Conservation (phyloP, 2,329 filamentous ascomycete species). For the Fusarium lateritium region DNA sequence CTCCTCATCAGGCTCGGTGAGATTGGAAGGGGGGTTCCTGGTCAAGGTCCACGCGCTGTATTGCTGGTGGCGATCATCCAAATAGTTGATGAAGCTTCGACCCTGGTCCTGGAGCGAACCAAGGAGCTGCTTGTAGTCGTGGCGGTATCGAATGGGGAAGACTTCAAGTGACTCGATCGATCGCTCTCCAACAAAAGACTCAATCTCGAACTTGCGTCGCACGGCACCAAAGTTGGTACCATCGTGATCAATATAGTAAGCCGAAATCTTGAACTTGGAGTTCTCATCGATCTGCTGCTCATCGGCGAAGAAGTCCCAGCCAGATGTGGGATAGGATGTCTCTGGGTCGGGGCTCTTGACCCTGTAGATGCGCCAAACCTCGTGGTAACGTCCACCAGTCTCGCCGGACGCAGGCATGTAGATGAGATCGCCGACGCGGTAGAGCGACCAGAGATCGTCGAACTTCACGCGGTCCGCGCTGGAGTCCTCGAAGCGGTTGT, state of each 20-base stretch:
- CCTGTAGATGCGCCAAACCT: slow-evolving; percentile 58
- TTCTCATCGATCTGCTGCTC: slow-evolving; percentile 51
- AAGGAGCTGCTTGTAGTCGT: slow-evolving; percentile 55
- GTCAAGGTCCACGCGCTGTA: slow-evolving; percentile 61
- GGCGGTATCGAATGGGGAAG: slow-evolving; percentile 58
- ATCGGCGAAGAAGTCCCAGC: slow-evolving; percentile 56
- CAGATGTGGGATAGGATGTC: slow-evolving; percentile 47
- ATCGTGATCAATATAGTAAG: slow-evolving; percentile 61
- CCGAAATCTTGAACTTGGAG: slow-evolving; percentile 54
- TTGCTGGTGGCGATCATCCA: slow-evolving; percentile 56
- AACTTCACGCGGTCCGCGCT: slow-evolving; percentile 54
- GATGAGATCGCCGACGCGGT: slow-evolving; percentile 58
- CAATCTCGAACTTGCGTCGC: slow-evolving; percentile 55
- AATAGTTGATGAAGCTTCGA: slow-evolving; percentile 51
- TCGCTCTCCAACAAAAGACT: slow-evolving; percentile 56
- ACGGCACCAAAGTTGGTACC: slow-evolving; percentile 58
- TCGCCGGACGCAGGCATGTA: slow-evolving; percentile 57
- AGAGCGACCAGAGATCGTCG: slow-evolving; percentile 61
- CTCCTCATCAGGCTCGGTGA: slow-evolving; percentile 50
- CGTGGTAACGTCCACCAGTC: slow-evolving; percentile 56
- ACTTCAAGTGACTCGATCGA: slow-evolving; percentile 56
- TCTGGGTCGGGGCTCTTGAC: slow-evolving; percentile 52
- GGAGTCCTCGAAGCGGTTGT: slow-evolving; percentile 49
- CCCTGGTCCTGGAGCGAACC: slow-evolving; percentile 53
- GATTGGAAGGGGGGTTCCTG: slow-evolving; percentile 53